These are phyloP conservation scores for Pseudogymnoascus destructans DNA, from an alignment of 2,329 filamentous ascomycete genomes.

Conservation along the genomic window DNA sequence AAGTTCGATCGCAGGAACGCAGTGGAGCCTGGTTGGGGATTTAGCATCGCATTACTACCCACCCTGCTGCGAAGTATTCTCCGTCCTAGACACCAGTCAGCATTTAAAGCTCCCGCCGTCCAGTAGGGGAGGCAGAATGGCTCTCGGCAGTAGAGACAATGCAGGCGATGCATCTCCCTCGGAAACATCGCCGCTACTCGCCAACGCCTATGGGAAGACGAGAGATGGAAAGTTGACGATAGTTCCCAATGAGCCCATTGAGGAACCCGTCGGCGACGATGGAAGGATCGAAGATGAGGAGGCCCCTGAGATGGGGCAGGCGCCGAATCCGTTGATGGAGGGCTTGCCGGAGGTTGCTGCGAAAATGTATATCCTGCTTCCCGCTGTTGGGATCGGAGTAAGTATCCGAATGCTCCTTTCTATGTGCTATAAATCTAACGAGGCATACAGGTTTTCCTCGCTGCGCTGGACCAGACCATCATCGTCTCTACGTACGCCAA, in stretches of 20 bases:
- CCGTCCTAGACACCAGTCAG: not conserved
- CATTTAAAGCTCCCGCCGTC: not conserved
- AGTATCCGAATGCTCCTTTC: constrained; percentile 18
- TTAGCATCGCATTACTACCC: not conserved
- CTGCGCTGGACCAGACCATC: constrained; percentile 64
- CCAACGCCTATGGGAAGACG: constrained; percentile 23
- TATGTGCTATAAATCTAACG: not conserved
- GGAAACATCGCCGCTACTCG: constrained; percentile 35
- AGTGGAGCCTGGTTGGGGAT: not conserved
- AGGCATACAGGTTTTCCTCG: constrained; percentile 49
- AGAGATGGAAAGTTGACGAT: constrained; percentile 14
- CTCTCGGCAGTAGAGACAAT: not conserved
- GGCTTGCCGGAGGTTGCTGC: constrained; percentile 23
- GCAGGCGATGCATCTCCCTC: constrained; percentile 13
- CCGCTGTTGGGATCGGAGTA: constrained; percentile 49
- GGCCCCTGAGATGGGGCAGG: constrained; percentile 11
- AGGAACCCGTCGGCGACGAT: constrained; percentile 24
- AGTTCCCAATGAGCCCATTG: constrained; percentile 14
- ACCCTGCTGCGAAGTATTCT: not conserved
- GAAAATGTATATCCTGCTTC: constrained; percentile 44
- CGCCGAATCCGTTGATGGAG: constrained; percentile 18
- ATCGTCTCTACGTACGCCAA: constrained; percentile 65
- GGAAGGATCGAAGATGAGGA: constrained; percentile 13
- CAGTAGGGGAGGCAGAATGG: not conserved
- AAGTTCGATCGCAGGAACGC: not conserved